phyloP scores from a whole-genome alignment of 2,329 filamentous ascomycete genomes.

The Fusarium sp. region DNA sequence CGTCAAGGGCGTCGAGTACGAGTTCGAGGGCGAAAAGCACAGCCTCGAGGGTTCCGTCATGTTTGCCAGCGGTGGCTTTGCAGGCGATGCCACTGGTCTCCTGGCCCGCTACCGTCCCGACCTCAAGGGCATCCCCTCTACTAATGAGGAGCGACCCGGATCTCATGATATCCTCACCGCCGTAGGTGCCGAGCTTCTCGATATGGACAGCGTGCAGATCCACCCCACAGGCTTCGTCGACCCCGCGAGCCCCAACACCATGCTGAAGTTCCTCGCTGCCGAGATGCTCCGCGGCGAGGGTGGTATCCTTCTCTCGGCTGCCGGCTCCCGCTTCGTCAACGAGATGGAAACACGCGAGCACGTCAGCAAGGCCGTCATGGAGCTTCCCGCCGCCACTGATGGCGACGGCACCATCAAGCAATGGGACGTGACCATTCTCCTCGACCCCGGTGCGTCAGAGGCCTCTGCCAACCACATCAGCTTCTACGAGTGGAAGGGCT shows the following conservation, averaged over 20 bases:
- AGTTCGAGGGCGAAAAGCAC: slow-evolving; percentile 50
- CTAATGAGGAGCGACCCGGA: slow-evolving; percentile 70
- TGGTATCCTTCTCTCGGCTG: slow-evolving; percentile 63
- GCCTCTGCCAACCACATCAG: slow-evolving; percentile 67
- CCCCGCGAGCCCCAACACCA: slow-evolving; percentile 56
- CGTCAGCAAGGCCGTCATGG: slow-evolving; percentile 66
- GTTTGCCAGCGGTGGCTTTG: slow-evolving; percentile 73
- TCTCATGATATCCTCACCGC: slow-evolving; percentile 59
- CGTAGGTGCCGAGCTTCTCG: slow-evolving; percentile 58
- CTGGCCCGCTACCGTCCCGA: slow-evolving; percentile 69
- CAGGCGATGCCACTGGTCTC: slow-evolving; percentile 69
- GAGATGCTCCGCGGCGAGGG: slow-evolving; percentile 74
- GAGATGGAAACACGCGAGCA: slow-evolving; percentile 71
- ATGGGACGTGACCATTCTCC: slow-evolving; percentile 69
- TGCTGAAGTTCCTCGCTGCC: slow-evolving; percentile 72
- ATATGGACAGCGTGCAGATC: slow-evolving; percentile 71
- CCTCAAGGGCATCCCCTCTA: slow-evolving; percentile 69
- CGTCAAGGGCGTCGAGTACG: slow-evolving; percentile 67
- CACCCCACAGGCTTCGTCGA: slow-evolving; percentile 76
- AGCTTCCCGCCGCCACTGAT: slow-evolving; percentile 46
- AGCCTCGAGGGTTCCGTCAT: slow-evolving; percentile 63
- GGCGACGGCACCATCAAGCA: slow-evolving; percentile 55
- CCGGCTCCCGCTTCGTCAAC: slow-evolving; percentile 69
- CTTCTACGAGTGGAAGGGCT: slow-evolving; percentile 73
- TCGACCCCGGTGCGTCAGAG: slow-evolving; percentile 69